Evolutionary conservation across 768 basidiomycete species (phyloP).

Genomic region (Phylloporus sp.): DNA sequence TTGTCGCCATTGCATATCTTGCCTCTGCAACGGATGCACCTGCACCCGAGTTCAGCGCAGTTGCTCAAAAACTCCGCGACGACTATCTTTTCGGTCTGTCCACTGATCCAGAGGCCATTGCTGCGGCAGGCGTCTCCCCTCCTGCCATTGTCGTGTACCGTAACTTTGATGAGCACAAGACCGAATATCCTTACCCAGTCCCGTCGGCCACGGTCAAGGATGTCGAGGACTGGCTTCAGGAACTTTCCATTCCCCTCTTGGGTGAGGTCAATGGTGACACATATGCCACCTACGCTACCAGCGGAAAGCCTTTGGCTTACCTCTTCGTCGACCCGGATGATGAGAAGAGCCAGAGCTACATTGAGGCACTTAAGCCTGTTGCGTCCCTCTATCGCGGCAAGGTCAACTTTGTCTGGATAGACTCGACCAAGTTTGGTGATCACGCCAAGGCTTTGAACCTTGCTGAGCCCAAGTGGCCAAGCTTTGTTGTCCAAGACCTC

Average conservation of each 20-base stretch:
- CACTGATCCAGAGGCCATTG: conserved; percentile 65
- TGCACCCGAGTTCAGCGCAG: conserved; percentile 67
- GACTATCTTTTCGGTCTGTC: conserved; percentile 89
- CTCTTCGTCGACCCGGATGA: conserved; percentile 84
- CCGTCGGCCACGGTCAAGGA: conserved; percentile 54
- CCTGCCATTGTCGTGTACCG: conserved; percentile 93
- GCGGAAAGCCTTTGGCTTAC: conserved; percentile 87
- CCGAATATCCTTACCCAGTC: conserved; percentile 60
- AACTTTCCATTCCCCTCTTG: conserved; percentile 81
- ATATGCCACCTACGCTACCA: conserved; percentile 79
- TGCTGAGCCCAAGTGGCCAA: conserved; percentile 80
- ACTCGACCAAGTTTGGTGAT: conserved; percentile 90
- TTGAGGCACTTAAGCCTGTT: conserved; percentile 68
- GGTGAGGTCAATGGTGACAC: conserved; percentile 95
- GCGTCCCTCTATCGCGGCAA: conserved; percentile 81
- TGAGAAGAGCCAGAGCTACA: conserved; percentile 57
- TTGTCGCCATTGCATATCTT: conserved; percentile 86
- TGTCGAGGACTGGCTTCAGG: conserved; percentile 73
- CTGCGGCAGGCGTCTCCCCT: conserved; percentile 67
- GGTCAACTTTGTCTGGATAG: conserved; percentile 98
- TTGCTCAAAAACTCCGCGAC: conserved; percentile 87
- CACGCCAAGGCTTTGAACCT: conserved; percentile 96
- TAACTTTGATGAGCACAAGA: conserved; percentile 78
- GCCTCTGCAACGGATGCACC: conserved; percentile 67
- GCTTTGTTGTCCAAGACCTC: conserved; percentile 90